Evolutionary conservation across 495 filamentous ascomycete genomes (phyloP).

Genomic region (Aspergillus diversus): DNA sequence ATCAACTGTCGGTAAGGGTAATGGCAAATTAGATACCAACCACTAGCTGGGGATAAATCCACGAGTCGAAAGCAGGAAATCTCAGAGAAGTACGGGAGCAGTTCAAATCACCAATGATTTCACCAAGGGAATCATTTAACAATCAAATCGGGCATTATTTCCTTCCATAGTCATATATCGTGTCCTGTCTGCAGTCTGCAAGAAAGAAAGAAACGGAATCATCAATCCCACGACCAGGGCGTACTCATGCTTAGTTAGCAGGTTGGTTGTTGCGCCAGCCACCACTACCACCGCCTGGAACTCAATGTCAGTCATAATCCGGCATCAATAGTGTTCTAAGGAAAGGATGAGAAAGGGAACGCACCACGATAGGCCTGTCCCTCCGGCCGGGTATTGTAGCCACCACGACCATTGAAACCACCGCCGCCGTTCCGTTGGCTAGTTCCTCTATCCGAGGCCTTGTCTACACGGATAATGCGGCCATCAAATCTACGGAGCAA

Average conservation of each 20-base stretch:
- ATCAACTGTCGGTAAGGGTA: conserved; percentile 8
- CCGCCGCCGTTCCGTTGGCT: conserved; percentile 33
- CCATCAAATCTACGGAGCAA: conserved; percentile 83
- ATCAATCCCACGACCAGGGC: background rate
- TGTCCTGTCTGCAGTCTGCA: conserved; percentile 18
- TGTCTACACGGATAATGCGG: conserved; percentile 93
- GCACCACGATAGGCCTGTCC: conserved; percentile 31
- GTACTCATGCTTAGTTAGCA: background rate
- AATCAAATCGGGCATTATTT: conserved; percentile 24
- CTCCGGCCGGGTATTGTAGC: conserved; percentile 45
- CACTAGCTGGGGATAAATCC: conserved; percentile 18
- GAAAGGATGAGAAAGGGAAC: conserved; percentile 23
- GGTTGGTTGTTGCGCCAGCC: conserved; percentile 31
- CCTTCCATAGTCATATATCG: conserved; percentile 23
- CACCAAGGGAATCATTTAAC: conserved; percentile 21
- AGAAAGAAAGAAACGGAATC: background rate
- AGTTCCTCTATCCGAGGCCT: conserved; percentile 77
- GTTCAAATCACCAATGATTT: conserved; percentile 15
- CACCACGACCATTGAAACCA: conserved; percentile 52
- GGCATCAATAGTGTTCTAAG: background rate
- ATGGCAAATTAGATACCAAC: conserved; percentile 25
- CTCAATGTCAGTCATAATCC: conserved; percentile 5
- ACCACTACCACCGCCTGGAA: conserved; percentile 30
- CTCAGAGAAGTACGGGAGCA: conserved; percentile 14
- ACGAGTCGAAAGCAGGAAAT: conserved; percentile 15